Evolutionary conservation across 2,329 filamentous ascomycete genomes (phyloP), one percentile per base, ranked within the genome.

Genomic region (Fusarium devonianum): DNA sequence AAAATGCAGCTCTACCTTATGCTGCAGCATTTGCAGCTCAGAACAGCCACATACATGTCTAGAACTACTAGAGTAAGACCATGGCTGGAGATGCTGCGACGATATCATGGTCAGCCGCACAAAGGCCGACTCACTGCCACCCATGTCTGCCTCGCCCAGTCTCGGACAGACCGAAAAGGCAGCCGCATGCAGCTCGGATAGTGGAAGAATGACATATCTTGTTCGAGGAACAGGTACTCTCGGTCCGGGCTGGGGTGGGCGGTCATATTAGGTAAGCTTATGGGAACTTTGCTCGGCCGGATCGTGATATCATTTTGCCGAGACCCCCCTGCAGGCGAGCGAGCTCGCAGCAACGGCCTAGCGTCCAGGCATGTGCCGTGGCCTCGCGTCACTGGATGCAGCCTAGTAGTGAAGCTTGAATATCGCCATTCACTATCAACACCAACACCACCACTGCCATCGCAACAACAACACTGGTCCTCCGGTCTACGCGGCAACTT

Each of bases 331-430:
- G 43, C 13, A 35, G 16, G 9, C 16, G 23, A 44, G 46, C 28
- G 17, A 37, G 29, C 25, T 49, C 21, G 39, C 48, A 53, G 37
- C 25, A 13, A 22, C 40, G n/a, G n/a, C n/a, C 40, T 38, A 39
- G 40, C 9, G 21, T 30, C 32, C 34, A 53, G 56, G 51, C 51
- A 59, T 49, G 46, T 57, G 58, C 61, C 40, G 51, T 63, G 60
- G 63, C 62, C 62, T 65, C 63, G 62, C 63, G 63, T 65, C 63
- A 64, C 62, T 46, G 45, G 35, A 64, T 55, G 63, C 48, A 65
- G 62, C 63, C 63, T 65, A 60, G n/a, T n/a, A n/a, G 56, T 53
- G 58, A 63, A 65, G 62, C 63, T 65, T 46, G 25, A 49, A 47
- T 52, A 58, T 49, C 47, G 41, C 37, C 43, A 60, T 35, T 38